Base-by-base conservation (phyloP, 169 alveolate species). In the Theileria orientalis region DNA sequence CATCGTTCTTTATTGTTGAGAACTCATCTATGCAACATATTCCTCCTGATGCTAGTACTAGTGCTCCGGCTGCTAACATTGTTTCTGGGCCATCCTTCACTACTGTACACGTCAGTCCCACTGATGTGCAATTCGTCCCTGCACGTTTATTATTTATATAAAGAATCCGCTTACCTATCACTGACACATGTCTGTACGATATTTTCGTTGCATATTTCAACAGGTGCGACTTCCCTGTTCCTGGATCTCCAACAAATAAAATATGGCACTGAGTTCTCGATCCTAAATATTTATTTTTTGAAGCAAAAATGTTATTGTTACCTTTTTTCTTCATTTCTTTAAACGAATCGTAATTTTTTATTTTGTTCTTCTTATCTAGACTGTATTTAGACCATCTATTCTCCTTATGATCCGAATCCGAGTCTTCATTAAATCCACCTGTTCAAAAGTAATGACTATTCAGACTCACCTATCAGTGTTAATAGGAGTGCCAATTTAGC, bases 1-100 rank as follows among this genome's bases (percentile, higher is more conserved):
- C 96, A 60, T 93, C 96, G 27, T 83, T 71, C 57, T 83, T 89
- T 68, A 95, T 86, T 42, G 90, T 54, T 49, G 94, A 70, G 56
- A 95, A 92, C 71, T 96, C 99, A 84, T 96, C 99, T 21, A 96
- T 93, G 86, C 98, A 95, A 82, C 99, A 96, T 0, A 95, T 92
- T 3, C 99, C 99, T 64, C 93, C 94, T 60, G 95, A 97, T 3
- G 98, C 98, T 41, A 95, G 76, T 0, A 95, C 98, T 29, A 96
- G 86, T 0, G 98, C 98, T 0, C 99, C 99, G 9, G 98, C 97
- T 69, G 94, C 96, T 35, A 96, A 75, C 76, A 91, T 86, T 80
- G 91, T 87, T 56, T 92, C 95, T 54, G 91, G 84, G n/a, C 96
- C 94, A 56, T 96, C 98, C 64, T 92, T 91, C 40, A 92, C 80